phyloP scores from a whole-genome alignment of 768 basidiomycete genomes.

The Heimioporus sp. region DNA sequence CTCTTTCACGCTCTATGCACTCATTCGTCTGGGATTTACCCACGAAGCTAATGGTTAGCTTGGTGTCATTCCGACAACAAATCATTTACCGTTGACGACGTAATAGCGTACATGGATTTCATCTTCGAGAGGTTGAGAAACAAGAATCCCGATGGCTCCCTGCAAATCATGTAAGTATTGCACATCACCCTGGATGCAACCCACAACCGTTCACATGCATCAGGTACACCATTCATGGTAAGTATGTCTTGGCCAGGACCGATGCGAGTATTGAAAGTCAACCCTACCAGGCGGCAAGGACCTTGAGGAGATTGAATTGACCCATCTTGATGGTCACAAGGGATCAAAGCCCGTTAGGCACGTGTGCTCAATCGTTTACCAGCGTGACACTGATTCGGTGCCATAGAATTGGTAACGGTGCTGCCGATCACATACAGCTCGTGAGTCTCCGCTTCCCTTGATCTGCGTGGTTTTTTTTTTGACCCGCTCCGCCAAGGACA shows the following conservation, averaged over 20 bases:
- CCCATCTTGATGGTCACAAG: constrained; percentile 86
- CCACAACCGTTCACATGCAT: not conserved
- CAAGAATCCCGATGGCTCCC: constrained; percentile 85
- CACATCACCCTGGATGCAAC: not conserved
- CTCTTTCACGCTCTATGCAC: constrained; percentile 92
- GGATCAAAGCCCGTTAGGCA: constrained; percentile 78
- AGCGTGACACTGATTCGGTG: not conserved
- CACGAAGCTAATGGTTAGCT: constrained; percentile 81
- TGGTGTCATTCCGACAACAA: not conserved
- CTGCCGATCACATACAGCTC: constrained; percentile 89
- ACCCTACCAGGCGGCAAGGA: constrained; percentile 59
- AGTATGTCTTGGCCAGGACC: not conserved
- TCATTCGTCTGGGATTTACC: constrained; percentile 92
- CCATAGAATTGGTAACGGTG: constrained; percentile 86
- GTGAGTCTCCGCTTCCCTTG: constrained; percentile 36
- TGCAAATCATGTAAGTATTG: constrained; percentile 79
- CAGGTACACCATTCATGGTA: constrained; percentile 87
- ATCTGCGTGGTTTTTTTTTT: not conserved
- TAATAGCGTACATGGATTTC: constrained; percentile 83
- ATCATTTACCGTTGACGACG: not conserved
- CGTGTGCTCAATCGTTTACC: not conserved
- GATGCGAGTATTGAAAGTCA: not conserved
- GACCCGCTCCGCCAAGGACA: constrained; percentile 57
- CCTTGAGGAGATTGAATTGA: constrained; percentile 79
- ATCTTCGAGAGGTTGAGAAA: constrained; percentile 80